A percentile compares a stretch with the other conserved stretches of the same genome.
phyloP scores from a whole-genome alignment of 257 asterid genomes.

The Solanum infundibuliforme region DNA sequence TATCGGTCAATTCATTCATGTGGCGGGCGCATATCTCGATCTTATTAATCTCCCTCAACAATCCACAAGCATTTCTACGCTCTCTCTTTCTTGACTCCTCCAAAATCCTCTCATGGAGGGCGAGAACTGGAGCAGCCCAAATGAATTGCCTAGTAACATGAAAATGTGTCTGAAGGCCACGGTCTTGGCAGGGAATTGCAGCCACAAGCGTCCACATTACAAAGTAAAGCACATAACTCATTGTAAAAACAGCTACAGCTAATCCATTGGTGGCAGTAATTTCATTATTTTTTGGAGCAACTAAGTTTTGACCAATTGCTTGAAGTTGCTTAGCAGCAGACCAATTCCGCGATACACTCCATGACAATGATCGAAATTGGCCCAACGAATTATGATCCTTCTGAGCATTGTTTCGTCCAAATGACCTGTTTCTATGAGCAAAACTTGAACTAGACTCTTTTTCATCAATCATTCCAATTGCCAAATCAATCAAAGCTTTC shows the following conservation, averaged over 20 bases:
- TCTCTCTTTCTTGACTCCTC: constrained; percentile 18
- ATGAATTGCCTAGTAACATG: constrained; percentile 3
- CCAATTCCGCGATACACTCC: constrained; percentile 25
- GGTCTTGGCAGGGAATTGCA: constrained; percentile 28
- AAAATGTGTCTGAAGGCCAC: constrained; percentile 16
- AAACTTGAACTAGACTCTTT: constrained; percentile 5
- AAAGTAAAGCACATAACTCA: constrained; percentile 18
- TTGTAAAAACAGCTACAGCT: constrained; percentile 13
- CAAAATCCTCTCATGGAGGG: constrained; percentile 15
- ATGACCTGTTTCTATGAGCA: constrained; percentile 15
- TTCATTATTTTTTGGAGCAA: constrained; percentile 9
- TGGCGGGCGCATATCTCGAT: constrained; percentile 9
- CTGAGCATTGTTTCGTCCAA: constrained; percentile 7
- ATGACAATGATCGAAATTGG: constrained; percentile 17
- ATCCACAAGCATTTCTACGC: constrained; percentile 13
- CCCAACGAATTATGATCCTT: constrained; percentile 4
- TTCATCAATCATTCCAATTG: constrained; percentile 40
- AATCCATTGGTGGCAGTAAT: constrained; percentile 12
- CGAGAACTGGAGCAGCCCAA: constrained; percentile 11
- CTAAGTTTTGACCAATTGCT: constrained; percentile 16
- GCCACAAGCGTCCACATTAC: constrained; percentile 24
- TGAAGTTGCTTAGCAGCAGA: constrained; percentile 25
- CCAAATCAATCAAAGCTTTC: constrained; percentile 50
- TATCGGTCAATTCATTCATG: constrained; percentile 15
- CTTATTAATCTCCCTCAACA: constrained; percentile 18